phyloP scores from a whole-genome alignment of 345 rosid genomes.

The Hibiscus tridactylites region DNA sequence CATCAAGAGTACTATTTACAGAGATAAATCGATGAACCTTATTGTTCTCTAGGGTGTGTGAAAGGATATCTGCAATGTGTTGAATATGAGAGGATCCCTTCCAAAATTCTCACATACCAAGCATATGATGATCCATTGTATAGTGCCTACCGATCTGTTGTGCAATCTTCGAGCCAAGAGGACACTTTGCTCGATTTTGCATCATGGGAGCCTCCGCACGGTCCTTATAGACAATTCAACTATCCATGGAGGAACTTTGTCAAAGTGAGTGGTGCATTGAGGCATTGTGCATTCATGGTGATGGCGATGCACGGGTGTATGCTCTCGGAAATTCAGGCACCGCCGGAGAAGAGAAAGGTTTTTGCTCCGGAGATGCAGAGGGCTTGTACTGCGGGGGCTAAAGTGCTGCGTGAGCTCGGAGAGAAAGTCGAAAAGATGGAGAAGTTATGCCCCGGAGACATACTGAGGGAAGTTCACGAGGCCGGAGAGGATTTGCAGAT shows the following conservation, averaged over 20 bases:
- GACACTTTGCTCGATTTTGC: slow-evolving; percentile 73
- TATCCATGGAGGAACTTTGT: slow-evolving; percentile 79
- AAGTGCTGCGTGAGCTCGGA: slow-evolving; percentile 42
- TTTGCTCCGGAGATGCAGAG: slow-evolving; percentile 40
- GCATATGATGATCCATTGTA: slow-evolving; percentile 79
- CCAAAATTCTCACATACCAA: slow-evolving; percentile 79
- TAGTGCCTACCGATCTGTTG: slow-evolving; percentile 76
- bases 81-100: slow-evolving; percentile 78
- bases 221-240: slow-evolving; percentile 58
- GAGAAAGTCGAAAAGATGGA: slow-evolving; percentile 45
- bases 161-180: slow-evolving; percentile 79
- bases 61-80: slow-evolving; percentile 62
- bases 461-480: slow-evolving; percentile 47
- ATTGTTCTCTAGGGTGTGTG: slow-evolving; percentile 50
- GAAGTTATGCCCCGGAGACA: slow-evolving; percentile 36
- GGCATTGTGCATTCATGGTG: slow-evolving; percentile 92
- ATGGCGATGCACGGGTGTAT: slow-evolving; percentile 97
- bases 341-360: slow-evolving; percentile 61
- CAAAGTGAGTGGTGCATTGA: slow-evolving; percentile 68
- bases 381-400: slow-evolving; percentile 46
- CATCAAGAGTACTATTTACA: too few species aligned
- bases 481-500: slow-evolving; percentile 72
- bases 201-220: slow-evolving; percentile 91
- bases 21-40: background rate
- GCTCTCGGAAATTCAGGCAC: slow-evolving; percentile 92